Conservation (phyloP, 2,329 filamentous ascomycete species). For the Cladosporium oxysporum region DNA sequence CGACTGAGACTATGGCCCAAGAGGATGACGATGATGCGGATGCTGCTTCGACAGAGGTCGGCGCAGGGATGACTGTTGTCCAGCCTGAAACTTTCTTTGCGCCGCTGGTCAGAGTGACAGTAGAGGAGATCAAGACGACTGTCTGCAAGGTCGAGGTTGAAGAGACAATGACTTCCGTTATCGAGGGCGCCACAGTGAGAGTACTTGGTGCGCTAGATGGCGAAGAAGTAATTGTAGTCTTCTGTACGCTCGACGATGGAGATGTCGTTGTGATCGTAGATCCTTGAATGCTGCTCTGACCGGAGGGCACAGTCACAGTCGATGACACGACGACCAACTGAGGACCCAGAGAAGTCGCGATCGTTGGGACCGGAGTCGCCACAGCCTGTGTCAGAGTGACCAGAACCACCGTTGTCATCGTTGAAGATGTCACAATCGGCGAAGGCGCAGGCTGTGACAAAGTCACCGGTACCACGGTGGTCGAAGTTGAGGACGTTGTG, state of each 20-base stretch:
- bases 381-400: background rate
- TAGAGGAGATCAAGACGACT: background rate
- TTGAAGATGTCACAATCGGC: background rate
- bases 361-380: background rate
- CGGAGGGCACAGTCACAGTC: background rate
- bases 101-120: background rate
- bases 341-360: background rate
- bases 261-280: background rate
- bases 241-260: background rate
- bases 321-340: background rate
- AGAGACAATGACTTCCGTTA: background rate
- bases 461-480: background rate
- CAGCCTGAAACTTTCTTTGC: background rate
- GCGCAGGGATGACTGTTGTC: background rate
- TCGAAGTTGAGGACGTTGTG: background rate
- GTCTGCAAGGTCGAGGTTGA: constrained; percentile 1
- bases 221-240: background rate
- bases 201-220: background rate
- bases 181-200: background rate
- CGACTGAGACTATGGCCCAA: background rate
- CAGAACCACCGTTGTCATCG: background rate
- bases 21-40: background rate
- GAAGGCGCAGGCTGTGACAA: constrained; percentile 4
- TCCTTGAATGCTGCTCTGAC: background rate
- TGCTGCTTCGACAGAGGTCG: background rate